Percentiles rank a stretch among this genome's conserved stretches.
Conservation (phyloP, 345 rosid genomes). For the Chamaenerion angustifolium region DNA sequence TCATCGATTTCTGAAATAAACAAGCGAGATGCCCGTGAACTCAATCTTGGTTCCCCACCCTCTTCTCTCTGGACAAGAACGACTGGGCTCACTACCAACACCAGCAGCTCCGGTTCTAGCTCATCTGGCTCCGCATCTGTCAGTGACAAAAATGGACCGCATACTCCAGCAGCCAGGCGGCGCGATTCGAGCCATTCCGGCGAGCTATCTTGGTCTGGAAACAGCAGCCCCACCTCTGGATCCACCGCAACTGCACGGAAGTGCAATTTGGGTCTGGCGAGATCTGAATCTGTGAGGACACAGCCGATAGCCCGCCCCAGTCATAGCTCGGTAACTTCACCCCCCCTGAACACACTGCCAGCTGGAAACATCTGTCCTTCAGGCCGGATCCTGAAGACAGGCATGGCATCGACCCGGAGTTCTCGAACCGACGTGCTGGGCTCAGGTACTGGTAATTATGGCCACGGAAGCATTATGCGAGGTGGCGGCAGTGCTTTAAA, state of each 20-base stretch:
- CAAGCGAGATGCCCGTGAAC: slow-evolving; percentile 66
- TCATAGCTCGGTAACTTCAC: slow-evolving; percentile 39
- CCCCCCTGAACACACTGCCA: slow-evolving; percentile 44
- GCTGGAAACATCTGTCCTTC: slow-evolving; percentile 81
- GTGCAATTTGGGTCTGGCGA: slow-evolving; percentile 20
- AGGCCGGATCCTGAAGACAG: slow-evolving; percentile 57
- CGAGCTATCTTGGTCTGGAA: slow-evolving; percentile 40
- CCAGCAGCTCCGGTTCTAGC: slow-evolving; percentile 57
- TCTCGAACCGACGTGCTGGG: slow-evolving; percentile 48
- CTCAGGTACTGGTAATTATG: slow-evolving; percentile 65
- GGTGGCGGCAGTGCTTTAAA: slow-evolving; percentile 19
- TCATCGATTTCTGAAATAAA: slow-evolving; percentile 44
- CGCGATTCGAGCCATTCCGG: slow-evolving; percentile 53
- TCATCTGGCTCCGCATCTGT: slow-evolving; percentile 65
- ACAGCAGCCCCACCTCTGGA: slow-evolving; percentile 39
- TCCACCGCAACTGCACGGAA: slow-evolving; percentile 13
- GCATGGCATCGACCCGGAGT: slow-evolving; percentile 27
- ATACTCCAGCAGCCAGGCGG: slow-evolving; percentile 16
- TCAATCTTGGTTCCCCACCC: slow-evolving; percentile 83
- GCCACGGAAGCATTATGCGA: slow-evolving; percentile 81
- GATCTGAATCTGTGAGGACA: slow-evolving; percentile 34
- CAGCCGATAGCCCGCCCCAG: slow-evolving; percentile 35
- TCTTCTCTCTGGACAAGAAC: slow-evolving; percentile 68
- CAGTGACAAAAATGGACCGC: slow-evolving; percentile 24
- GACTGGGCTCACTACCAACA: slow-evolving; percentile 24